Percentiles rank a stretch among this genome's conserved stretches.
Conservation (phyloP, 2,329 filamentous ascomycete genomes). For the Didymella pinodella region DNA sequence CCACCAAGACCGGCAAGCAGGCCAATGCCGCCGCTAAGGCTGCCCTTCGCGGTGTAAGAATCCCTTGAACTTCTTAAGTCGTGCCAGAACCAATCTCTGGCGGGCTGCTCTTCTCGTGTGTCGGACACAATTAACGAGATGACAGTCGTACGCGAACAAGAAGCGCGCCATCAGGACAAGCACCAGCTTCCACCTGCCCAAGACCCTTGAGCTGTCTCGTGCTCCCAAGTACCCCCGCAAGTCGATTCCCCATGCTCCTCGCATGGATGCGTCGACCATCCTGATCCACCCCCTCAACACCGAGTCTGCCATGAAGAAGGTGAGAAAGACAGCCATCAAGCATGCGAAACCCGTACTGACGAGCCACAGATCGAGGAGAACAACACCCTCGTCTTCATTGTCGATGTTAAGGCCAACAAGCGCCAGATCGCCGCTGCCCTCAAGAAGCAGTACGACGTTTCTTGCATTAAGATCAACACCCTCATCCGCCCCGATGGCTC, state of each 20-base stretch:
- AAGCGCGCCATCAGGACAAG: slow-evolving; percentile 87
- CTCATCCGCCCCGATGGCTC: slow-evolving; percentile 95
- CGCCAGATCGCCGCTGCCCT: slow-evolving; percentile 97
- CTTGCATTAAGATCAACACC: slow-evolving; percentile 99
- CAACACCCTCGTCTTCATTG: slow-evolving; percentile 99
- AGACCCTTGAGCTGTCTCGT: slow-evolving; percentile 91
- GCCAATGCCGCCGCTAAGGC: slow-evolving; percentile 95
- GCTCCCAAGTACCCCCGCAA: slow-evolving; percentile 96
- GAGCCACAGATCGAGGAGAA: slow-evolving; percentile 86
- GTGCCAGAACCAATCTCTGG: slow-evolving; percentile 62
- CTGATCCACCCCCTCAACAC: slow-evolving; percentile 98
- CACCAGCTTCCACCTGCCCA: slow-evolving; percentile 97
- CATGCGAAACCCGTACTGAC: neutral
- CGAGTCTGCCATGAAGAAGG: slow-evolving; percentile 99
- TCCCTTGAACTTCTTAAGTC: slow-evolving; percentile 52
- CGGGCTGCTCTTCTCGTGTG: slow-evolving; percentile 57
- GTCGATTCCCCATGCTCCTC: slow-evolving; percentile 86
- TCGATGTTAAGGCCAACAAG: slow-evolving; percentile 94
- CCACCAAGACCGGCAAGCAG: slow-evolving; percentile 73
- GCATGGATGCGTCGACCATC: slow-evolving; percentile 97
- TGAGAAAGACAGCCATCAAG: slow-evolving; percentile 2
- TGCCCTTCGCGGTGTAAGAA: slow-evolving; percentile 89
- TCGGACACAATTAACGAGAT: slow-evolving; percentile 51
- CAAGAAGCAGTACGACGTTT: slow-evolving; percentile 99
- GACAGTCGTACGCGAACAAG: slow-evolving; percentile 79